Percentiles rank a stretch among this genome's conserved stretches.
These are phyloP conservation scores for Amphirosellinia nigrospora DNA, from an alignment of 495 filamentous ascomycete genomes.

Conservation along the genomic window DNA sequence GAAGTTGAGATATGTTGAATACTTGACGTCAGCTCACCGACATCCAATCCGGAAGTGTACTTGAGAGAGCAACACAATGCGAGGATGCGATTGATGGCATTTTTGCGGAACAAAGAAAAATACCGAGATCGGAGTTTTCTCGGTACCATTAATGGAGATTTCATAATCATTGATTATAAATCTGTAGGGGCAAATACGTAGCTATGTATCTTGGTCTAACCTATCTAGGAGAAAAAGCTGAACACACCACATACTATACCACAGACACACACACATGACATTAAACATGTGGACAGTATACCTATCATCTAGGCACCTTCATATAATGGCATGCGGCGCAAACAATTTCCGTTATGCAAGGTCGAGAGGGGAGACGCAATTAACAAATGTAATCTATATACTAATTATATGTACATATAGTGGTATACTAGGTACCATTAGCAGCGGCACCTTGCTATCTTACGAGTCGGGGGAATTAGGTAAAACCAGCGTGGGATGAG, in stretches of 20 bases:
- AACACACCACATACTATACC: not conserved
- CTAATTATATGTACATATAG: too few relatives aligned
- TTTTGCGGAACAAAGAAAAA: not conserved
- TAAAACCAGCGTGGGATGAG: slow-evolving; percentile 14
- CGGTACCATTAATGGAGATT: not conserved
- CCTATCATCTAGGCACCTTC: not conserved
- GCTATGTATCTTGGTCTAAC: not conserved
- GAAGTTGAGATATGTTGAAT: slow-evolving; percentile 1
- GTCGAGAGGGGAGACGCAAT: not conserved
- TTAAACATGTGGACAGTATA: not conserved
- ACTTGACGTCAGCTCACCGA: not conserved
- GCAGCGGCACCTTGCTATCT: not conserved
- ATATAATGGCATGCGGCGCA: not conserved
- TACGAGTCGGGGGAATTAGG: slow-evolving; percentile 8
- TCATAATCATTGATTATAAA: slow-evolving; percentile 16
- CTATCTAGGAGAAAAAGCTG: not conserved
- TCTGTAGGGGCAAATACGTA: not conserved
- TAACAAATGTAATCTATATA: not conserved
- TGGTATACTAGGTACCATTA: too few relatives aligned
- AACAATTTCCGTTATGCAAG: not conserved
- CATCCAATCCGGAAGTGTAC: not conserved
- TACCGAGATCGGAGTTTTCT: slow-evolving; percentile 13
- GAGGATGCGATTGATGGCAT: too few relatives aligned
- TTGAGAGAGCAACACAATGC: not conserved
- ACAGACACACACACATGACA: not conserved